phyloP scores from a whole-genome alignment of 768 basidiomycete genomes.

The Coprinopsis cinerea region DNA sequence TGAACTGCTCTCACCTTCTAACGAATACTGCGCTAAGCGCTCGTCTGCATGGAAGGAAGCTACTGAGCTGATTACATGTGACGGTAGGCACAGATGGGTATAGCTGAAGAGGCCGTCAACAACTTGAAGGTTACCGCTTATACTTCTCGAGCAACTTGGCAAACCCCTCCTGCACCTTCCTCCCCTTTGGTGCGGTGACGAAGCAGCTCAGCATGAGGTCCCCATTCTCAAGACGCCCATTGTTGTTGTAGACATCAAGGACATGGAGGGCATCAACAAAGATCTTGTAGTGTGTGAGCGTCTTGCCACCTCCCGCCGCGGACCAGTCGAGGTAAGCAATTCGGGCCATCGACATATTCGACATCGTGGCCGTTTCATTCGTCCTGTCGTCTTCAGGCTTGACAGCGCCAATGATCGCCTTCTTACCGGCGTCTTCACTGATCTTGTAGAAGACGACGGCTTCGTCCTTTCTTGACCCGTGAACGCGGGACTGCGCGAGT shows the following conservation, averaged over 20 bases:
- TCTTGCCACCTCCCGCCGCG: not conserved
- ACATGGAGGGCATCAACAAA: constrained; percentile 30
- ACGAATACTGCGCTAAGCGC: no score
- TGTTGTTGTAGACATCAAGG: constrained; percentile 30
- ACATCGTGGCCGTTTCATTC: not conserved
- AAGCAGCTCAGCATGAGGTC: constrained; percentile 33
- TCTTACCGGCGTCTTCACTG: constrained; percentile 13
- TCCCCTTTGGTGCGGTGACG: constrained; percentile 23
- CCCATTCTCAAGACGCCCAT: constrained; percentile 31
- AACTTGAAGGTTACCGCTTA: no score
- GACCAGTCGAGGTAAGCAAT: not conserved
- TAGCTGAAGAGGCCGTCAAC: no score
- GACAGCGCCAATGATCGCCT: not conserved
- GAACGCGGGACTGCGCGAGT: constrained; percentile 18
- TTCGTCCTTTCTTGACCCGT: constrained; percentile 18
- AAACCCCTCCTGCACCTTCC: constrained; percentile 26
- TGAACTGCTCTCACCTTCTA: no score
- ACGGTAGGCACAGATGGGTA: no score
- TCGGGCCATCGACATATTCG: not conserved
- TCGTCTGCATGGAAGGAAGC: no score
- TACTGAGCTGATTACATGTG: no score
- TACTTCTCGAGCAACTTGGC: constrained; percentile 11
- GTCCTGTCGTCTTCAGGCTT: not conserved
- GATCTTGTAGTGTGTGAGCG: constrained; percentile 29
- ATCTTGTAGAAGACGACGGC: constrained; percentile 24